These are phyloP conservation scores for Tetrastigma voinierianum DNA, from an alignment of 164 flowering plant species.

Conservation along the genomic window DNA sequence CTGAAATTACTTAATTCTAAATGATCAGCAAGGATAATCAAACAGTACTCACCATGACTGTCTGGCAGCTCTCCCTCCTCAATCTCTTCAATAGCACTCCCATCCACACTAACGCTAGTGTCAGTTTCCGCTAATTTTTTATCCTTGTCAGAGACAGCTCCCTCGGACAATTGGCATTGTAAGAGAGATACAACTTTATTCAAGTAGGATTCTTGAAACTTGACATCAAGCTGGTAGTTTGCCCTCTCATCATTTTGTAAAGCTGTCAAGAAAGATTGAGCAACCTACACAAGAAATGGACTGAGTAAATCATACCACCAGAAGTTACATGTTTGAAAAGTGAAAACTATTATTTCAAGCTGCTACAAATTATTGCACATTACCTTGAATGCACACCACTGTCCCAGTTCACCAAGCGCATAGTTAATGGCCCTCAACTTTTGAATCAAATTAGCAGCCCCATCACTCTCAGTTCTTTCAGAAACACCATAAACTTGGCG, in stretches of 20 bases:
- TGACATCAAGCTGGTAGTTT: constrained; percentile 92
- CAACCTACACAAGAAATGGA: constrained; percentile 56
- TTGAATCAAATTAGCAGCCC: constrained; percentile 92
- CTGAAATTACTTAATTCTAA: neutral
- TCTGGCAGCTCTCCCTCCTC: constrained; percentile 98
- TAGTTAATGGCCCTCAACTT: constrained; percentile 96
- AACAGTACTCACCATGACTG: constrained; percentile 63
- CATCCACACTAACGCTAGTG: constrained; percentile 21
- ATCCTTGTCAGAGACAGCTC: constrained; percentile 69
- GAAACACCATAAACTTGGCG: constrained; percentile 97
- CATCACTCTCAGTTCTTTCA: constrained; percentile 98
- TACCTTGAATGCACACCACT: constrained; percentile 99
- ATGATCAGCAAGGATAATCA: constrained; percentile 3
- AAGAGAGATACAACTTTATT: constrained; percentile 73
- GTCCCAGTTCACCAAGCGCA: constrained; percentile 94
- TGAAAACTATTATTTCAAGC: neutral
- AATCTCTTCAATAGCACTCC: constrained; percentile 56
- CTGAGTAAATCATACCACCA: constrained; percentile 3
- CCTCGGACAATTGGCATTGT: constrained; percentile 92
- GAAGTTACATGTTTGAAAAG: constrained; percentile 1
- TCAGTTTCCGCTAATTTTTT: constrained; percentile 21
- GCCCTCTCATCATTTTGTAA: constrained; percentile 96
- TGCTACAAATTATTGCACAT: neutral
- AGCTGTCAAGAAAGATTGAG: constrained; percentile 83
- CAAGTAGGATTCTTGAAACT: constrained; percentile 91